Base-by-base conservation (phyloP, 345 rosid species). In the Sisymbrium irio region DNA sequence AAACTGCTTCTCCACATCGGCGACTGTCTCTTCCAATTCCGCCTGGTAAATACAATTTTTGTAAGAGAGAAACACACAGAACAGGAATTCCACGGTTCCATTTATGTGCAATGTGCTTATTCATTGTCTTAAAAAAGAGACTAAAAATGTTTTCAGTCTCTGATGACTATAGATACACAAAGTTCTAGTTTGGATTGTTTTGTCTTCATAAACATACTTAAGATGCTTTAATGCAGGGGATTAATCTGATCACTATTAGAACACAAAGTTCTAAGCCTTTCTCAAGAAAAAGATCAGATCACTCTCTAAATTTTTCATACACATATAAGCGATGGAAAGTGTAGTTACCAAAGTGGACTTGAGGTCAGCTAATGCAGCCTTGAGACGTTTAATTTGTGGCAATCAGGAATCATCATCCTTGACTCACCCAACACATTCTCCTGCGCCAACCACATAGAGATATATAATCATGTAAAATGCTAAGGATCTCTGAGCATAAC, bases 391-490 rank as follows among this genome's bases (percentile, higher is more conserved):
- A n/a, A n/a, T n/a, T 88, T 91, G 80, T 77, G 89, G 54, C 97
- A 87, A 75, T 94, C 96, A 4, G 97, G 98, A 74, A 91, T 78
- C 98, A 94, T 94, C 97, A 94, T 94, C 82, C 97, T 91, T 41
- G 97, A 94, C 76, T 91, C 97, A 69, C 93, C 97, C 74, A 94
- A 84, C 77, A 94, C 98, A 74, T 94, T 94, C 78, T 94, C 98
- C 95, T 91, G 84, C 68, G n/a, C n/a, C n/a, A n/a, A n/a, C n/a
- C n/a, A n/a, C n/a, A n/a, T n/a, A n/a, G n/a, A n/a, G n/a, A n/a
- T n/a, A n/a, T n/a, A n/a, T n/a, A n/a, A n/a, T n/a, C n/a, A n/a
- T n/a, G n/a, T n/a, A n/a, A n/a, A n/a, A n/a, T n/a, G n/a, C n/a
- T n/a, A n/a, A n/a, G n/a, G n/a, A n/a, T n/a, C n/a, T n/a, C n/a